A percentile compares a stretch with the other conserved stretches of the same genome.
Conservation (phyloP, 164 flowering plant genomes). For the Tetrastigma voinierianum region DNA sequence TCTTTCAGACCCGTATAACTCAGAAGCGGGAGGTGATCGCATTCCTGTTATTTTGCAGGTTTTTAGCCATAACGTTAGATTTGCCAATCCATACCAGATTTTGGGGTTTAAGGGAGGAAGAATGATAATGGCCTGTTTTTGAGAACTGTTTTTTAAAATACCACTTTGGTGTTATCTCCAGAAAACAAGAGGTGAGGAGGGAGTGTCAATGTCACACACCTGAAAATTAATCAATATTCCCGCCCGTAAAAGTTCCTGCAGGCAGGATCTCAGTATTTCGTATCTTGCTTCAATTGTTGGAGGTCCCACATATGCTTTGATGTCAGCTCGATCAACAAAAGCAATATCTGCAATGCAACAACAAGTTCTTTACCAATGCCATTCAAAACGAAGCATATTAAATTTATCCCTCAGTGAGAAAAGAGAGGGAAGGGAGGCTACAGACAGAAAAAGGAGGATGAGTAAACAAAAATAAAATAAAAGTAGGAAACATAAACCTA, state of each 20-base stretch:
- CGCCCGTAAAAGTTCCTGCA: slow-evolving; percentile 75
- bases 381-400: neutral
- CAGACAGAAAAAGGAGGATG: neutral
- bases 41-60: slow-evolving; percentile 25
- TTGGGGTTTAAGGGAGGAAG: neutral
- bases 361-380: neutral
- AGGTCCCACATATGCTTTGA: slow-evolving; percentile 97
- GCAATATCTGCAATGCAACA: slow-evolving; percentile 78
- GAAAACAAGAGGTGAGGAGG: neutral
- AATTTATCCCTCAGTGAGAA: neutral
- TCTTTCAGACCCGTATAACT: slow-evolving; percentile 53
- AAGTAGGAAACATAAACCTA: neutral
- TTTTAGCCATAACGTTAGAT: slow-evolving; percentile 1
- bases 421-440: neutral
- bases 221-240: slow-evolving; percentile 53
- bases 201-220: slow-evolving; percentile 26
- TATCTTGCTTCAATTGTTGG: slow-evolving; percentile 98
- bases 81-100: neutral
- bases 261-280: slow-evolving; percentile 88
- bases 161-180: too few species aligned
- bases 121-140: too few species aligned
- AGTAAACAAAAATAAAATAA: neutral
- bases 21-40: slow-evolving; percentile 39
- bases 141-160: neutral
- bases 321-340: slow-evolving; percentile 98